Evolutionary conservation across 2,329 filamentous ascomycete genomes (phyloP), one percentile per base, ranked within the genome.

Genomic region (Fusarium coicis): DNA sequence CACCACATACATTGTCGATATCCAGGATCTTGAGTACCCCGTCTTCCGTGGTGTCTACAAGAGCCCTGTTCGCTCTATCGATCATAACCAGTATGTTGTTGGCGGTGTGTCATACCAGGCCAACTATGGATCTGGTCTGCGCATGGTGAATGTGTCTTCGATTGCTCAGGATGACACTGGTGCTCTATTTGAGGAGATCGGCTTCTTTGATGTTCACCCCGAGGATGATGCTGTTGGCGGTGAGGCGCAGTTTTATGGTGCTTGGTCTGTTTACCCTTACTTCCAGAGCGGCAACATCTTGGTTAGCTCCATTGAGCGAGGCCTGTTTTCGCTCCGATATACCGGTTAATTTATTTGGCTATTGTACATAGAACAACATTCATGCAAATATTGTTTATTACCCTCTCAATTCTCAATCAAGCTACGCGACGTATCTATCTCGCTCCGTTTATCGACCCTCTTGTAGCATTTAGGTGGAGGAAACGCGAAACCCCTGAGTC

Each of bases 1-100:
- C 11, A 85, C 84, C 30, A 87, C 85, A 3, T 87, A 87, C 77
- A 85, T 88, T 64, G 85, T 84, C 63, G 85, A 87, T 73, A 83
- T 87, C 62, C 77, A 79, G 47, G 76, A 80, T 52, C 81, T 86
- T 23, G 79, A 80, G 28, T 71, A 74, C 2, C 85, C 85, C 10
- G 78, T 79, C 53, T 77, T 82, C 73, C 63, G 63, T 5, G 60
- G 63, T 23, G 63, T 66, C 0, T 66, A 66, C 63, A 66, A 66
- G 47, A 65, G 60, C 21, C 63, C 63, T 16, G 60, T 65, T 16
- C 63, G 63, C 15, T 47, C 63, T 1, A 66, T 66, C 18, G 60
- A 66, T 7, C 63, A 66, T 5, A 66, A 66, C 21, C 63, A 66
- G 23, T 66, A 66, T 1, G n/a, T 66, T 0, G 21, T 66, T 9